A percentile compares a stretch with the other conserved stretches of the same genome.
phyloP scores from a whole-genome alignment of 2,329 filamentous ascomycete species.

The Hansfordia pulvinata region DNA sequence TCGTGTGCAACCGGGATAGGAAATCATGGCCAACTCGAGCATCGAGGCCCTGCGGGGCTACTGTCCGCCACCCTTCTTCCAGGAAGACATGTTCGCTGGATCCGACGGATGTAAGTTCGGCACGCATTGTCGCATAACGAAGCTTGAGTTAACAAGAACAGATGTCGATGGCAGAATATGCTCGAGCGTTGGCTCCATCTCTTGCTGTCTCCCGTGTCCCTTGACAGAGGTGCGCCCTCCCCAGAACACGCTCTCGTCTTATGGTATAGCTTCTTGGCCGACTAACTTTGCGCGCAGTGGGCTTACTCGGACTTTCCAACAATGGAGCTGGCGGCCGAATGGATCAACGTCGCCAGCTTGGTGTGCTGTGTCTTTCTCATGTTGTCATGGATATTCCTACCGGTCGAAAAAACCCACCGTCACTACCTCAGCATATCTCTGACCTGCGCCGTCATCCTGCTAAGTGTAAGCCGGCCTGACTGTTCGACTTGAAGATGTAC shows the following conservation, averaged over 20 bases:
- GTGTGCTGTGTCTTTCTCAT: conserved; percentile 64
- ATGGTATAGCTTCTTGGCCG: too few species aligned
- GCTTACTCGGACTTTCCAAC: conserved; percentile 46
- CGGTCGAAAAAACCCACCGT: conserved; percentile 76
- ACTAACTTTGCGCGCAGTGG: too few species aligned
- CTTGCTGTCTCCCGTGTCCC: conserved; percentile 1
- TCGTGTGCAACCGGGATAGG: too few species aligned
- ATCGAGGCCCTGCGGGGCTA: too few species aligned
- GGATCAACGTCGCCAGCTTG: conserved; percentile 65
- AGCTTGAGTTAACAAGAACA: too few species aligned
- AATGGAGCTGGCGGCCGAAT: conserved; percentile 58
- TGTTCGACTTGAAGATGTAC: conserved; percentile 3
- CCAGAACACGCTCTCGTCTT: too few species aligned
- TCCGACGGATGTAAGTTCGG: too few species aligned
- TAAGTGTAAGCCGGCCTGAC: conserved; percentile 79
- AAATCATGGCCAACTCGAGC: too few species aligned
- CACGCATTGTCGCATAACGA: too few species aligned
- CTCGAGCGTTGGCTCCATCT: background rate
- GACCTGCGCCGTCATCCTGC: conserved; percentile 58
- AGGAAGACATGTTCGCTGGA: too few species aligned
- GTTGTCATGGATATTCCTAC: conserved; percentile 65
- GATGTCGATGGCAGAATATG: background rate
- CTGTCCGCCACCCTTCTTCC: too few species aligned
- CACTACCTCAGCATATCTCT: conserved; percentile 91
- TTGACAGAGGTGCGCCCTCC: too few species aligned